Evolutionary conservation across 768 basidiomycete genomes (phyloP).

Genomic region (Udeniomyces megalosporus): DNA sequence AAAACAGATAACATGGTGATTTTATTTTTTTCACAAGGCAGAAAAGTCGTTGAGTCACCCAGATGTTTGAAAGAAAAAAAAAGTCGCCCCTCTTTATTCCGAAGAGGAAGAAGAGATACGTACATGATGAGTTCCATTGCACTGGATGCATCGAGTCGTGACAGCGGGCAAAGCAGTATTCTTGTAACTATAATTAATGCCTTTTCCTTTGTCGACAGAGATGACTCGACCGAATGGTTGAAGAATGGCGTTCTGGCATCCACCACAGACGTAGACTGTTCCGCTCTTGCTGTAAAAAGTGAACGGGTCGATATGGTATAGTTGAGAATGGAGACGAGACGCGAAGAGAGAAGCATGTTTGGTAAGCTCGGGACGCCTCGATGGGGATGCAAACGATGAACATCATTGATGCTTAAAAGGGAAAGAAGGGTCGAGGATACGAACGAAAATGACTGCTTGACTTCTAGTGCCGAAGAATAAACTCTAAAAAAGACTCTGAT

Average conservation of each 20-base stretch:
- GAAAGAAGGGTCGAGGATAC: background rate
- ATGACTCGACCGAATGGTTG: constrained; percentile 69
- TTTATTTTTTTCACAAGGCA: no score
- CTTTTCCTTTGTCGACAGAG: constrained; percentile 40
- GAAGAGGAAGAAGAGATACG: constrained; percentile 21
- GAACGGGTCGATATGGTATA: constrained; percentile 2
- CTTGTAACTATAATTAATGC: constrained; percentile 53
- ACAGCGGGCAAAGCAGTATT: constrained; percentile 48
- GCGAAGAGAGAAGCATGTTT: background rate
- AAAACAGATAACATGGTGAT: no score
- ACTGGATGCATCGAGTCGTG: constrained; percentile 50
- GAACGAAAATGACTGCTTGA: constrained; percentile 66
- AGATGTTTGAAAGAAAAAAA: no score
- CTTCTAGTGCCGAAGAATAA: constrained; percentile 54
- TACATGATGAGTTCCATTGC: constrained; percentile 60
- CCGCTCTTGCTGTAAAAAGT: constrained; percentile 69
- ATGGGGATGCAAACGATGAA: no score
- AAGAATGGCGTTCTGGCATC: constrained; percentile 64
- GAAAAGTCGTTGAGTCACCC: no score
- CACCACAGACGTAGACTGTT: constrained; percentile 63
- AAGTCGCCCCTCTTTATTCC: no score
- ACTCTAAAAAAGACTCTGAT: constrained; percentile 78
- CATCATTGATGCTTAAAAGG: no score
- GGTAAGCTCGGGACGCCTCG: no score
- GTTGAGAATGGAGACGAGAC: background rate